These are phyloP conservation scores for Ogataea saltuana DNA, from an alignment of 805 yeast genomes.

Conservation along the genomic window DNA sequence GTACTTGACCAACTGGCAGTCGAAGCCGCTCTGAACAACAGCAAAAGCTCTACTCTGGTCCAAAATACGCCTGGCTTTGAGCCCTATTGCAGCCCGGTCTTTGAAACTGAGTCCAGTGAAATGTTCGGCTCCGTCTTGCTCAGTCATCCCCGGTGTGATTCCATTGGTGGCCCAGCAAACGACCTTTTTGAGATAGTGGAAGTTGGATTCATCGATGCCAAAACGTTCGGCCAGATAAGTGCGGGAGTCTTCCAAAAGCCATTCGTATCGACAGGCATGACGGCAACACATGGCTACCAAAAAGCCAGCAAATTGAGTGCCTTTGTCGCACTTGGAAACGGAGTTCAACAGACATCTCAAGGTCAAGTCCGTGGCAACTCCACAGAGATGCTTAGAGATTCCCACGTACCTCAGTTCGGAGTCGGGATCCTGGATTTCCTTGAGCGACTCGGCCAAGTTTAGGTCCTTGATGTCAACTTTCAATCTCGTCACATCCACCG, in stretches of 20 bases:
- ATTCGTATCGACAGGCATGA: constrained; percentile 71
- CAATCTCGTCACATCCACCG: constrained; percentile 41
- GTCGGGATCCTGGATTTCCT: constrained; percentile 18
- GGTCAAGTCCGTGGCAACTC: constrained; percentile 90
- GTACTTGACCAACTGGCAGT: constrained; percentile 58
- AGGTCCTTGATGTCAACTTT: constrained; percentile 83
- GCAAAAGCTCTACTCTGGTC: constrained; percentile 70
- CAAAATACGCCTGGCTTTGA: constrained; percentile 66
- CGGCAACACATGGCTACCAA: constrained; percentile 93
- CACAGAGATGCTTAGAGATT: constrained; percentile 88
- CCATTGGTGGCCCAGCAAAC: constrained; percentile 93
- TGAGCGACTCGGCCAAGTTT: constrained; percentile 47
- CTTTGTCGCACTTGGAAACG: constrained; percentile 6
- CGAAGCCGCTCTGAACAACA: constrained; percentile 40
- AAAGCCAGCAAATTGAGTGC: constrained; percentile 46
- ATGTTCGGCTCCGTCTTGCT: constrained; percentile 44
- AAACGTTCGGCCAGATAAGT: constrained; percentile 38
- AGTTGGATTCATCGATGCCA: constrained; percentile 35
- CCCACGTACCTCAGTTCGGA: constrained; percentile 42
- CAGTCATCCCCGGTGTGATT: constrained; percentile 40
- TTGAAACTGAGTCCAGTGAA: constrained; percentile 44
- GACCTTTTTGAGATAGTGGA: constrained; percentile 51
- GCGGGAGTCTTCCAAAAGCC: constrained; percentile 50
- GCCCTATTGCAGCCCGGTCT: constrained; percentile 62
- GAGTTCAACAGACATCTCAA: constrained; percentile 55